These are phyloP conservation scores for Irpex sp. DNA, from an alignment of 1,284 basidiomycete genomes.

Conservation along the genomic window DNA sequence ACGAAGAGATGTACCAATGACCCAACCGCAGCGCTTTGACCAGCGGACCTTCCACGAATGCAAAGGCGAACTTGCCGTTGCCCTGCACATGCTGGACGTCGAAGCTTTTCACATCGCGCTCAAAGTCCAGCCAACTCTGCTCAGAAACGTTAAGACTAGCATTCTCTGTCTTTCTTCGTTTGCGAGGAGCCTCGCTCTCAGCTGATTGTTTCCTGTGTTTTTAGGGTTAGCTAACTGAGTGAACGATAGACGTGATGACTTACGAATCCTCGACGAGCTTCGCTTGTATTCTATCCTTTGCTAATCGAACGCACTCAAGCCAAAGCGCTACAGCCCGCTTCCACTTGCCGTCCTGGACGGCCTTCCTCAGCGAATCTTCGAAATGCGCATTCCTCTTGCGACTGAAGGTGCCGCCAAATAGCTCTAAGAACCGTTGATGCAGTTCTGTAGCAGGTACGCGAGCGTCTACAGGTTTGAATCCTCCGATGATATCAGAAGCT, in stretches of 20 bases:
- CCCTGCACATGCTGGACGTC: slow-evolving; percentile 83
- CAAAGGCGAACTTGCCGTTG: slow-evolving; percentile 88
- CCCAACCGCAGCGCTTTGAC: slow-evolving; percentile 89
- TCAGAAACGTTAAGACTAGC: slow-evolving; percentile 41
- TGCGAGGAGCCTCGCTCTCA: slow-evolving; percentile 52
- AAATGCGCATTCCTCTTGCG: slow-evolving; percentile 88
- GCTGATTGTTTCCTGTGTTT: slow-evolving; percentile 20
- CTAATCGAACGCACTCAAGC: slow-evolving; percentile 75
- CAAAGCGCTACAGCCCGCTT: slow-evolving; percentile 81
- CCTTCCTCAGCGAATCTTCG: slow-evolving; percentile 81
- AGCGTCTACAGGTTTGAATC: slow-evolving; percentile 93
- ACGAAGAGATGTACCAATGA: slow-evolving; percentile 68
- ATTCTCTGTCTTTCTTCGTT: slow-evolving; percentile 69
- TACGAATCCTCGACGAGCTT: slow-evolving; percentile 42
- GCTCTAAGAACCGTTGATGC: slow-evolving; percentile 74
- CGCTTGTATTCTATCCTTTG: slow-evolving; percentile 55
- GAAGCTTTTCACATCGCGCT: slow-evolving; percentile 74
- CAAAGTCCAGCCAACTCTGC: slow-evolving; percentile 72
- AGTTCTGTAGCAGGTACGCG: slow-evolving; percentile 74
- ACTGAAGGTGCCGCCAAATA: slow-evolving; percentile 91
- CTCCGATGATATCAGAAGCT: slow-evolving; percentile 90
- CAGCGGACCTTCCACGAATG: slow-evolving; percentile 94
- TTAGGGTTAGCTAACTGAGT: slow-evolving; percentile 10
- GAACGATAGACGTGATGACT: slow-evolving; percentile 21
- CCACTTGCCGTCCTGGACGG: slow-evolving; percentile 85